These are phyloP conservation scores for Sugiyamaella qingdaonensis DNA, from an alignment of 805 yeast genomes.

Conservation along the genomic window DNA sequence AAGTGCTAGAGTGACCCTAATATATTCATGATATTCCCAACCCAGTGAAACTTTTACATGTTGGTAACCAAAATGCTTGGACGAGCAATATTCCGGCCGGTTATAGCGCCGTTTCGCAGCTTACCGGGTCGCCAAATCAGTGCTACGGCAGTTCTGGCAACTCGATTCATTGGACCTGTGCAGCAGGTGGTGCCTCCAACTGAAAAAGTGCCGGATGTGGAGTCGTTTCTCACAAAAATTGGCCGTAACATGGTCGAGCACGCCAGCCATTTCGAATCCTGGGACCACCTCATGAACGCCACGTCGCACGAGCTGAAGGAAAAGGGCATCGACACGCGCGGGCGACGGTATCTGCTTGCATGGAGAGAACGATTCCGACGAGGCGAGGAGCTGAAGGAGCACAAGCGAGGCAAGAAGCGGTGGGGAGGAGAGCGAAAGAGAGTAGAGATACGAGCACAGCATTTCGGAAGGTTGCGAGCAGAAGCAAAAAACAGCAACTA, in stretches of 20 bases:
- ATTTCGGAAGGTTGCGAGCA: slow-evolving; percentile 31
- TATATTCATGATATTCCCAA: background rate
- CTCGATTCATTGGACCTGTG: slow-evolving; percentile 1
- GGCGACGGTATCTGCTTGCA: slow-evolving; percentile 60
- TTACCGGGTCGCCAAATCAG: background rate
- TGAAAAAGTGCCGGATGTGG: slow-evolving; percentile 58
- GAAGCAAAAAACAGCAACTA: slow-evolving; percentile 21
- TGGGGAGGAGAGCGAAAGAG: slow-evolving; percentile 86
- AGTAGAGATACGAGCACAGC: slow-evolving; percentile 54
- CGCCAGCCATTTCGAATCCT: slow-evolving; percentile 63
- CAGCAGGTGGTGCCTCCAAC: slow-evolving; percentile 47
- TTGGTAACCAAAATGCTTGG: background rate
- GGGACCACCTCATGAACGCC: slow-evolving; percentile 63
- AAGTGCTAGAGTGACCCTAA: no score
- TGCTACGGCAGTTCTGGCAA: background rate
- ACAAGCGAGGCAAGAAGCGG: slow-evolving; percentile 65
- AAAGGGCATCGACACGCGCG: slow-evolving; percentile 68
- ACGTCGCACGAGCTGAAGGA: slow-evolving; percentile 57
- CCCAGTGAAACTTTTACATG: slow-evolving; percentile 1
- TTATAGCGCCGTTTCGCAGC: background rate
- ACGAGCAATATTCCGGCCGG: background rate
- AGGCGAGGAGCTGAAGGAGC: slow-evolving; percentile 52
- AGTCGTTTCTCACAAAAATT: slow-evolving; percentile 66
- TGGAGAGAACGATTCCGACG: slow-evolving; percentile 68
- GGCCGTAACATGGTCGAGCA: slow-evolving; percentile 74